Evolutionary conservation across 495 filamentous ascomycete genomes (phyloP), one percentile per base, ranked within the genome.

Genomic region (Paragyromitra xinjiangensis): DNA sequence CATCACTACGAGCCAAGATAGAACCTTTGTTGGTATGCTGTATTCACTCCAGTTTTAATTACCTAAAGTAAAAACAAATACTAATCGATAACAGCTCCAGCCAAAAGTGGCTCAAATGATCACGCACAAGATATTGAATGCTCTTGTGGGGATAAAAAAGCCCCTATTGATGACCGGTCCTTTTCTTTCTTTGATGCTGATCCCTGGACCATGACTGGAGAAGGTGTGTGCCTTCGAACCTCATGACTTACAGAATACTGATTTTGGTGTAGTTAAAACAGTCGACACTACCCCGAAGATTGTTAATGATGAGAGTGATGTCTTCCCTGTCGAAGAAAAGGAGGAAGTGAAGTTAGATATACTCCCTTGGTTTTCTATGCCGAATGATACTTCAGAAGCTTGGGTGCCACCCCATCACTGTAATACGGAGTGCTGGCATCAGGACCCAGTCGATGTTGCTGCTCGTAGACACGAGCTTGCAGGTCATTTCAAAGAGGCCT

Each of bases 361-460:
- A 12, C 69, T 77, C 39, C 74, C 74, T 19, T 77, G 74, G 74
- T 73, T 69, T 29, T 24, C 44, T 58, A 50, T 39, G 34, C 51
- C 61, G 14, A 40, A 37, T 37, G 29, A 50, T 58, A 22, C 26
- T 44, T 53, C 50, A 29, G 69, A 66, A 45, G 40, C 19, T 22
- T 73, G 61, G 61, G 6, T 77, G 50, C 40, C 34, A 16, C 62
- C 40, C 40, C 68, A 71, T 19, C 39, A 19, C 6, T 64, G 69
- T 34, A 53, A 37, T 29, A 65, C 50, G 9, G 69, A 73, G 34
- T 73, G 56, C 8, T 77, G 74, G 74, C 70, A 73, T 61, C 42
- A 66, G 61, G 61, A 77, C 45, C 74, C 74, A 11, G 74, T 77
- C 59, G 74, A 73, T 39, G 48, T 73, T 51, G 69, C 61, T 45